Conservation (phyloP, 768 basidiomycete species). For the Omphalotus guepiniiformis region DNA sequence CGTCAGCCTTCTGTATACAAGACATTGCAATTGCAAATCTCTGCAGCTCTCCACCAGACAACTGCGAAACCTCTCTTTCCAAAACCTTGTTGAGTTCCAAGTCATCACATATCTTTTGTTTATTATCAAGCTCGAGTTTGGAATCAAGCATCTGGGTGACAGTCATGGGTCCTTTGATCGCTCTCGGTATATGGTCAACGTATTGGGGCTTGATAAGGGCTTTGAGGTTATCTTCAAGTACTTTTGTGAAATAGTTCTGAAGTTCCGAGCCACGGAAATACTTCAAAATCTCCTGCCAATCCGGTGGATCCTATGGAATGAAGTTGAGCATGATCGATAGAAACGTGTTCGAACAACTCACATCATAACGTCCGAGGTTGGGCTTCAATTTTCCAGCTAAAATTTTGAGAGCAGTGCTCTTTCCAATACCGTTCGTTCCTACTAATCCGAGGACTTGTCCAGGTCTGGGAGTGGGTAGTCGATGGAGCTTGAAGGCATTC, state of each 20-base stretch:
- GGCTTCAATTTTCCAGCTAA: conserved; percentile 97
- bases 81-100: conserved; percentile 87
- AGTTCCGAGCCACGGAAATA: conserved; percentile 98
- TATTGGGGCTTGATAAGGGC: conserved; percentile 99
- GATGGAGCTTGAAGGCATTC: conserved; percentile 98
- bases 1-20: conserved; percentile 91
- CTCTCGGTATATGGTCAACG: conserved; percentile 96
- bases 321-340: conserved; percentile 2
- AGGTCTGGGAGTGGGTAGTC: conserved; percentile 93
- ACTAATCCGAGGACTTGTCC: conserved; percentile 99
- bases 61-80: conserved; percentile 76
- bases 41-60: conserved; percentile 97
- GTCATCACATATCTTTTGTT: conserved; percentile 77
- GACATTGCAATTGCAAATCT: conserved; percentile 98
- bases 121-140: conserved; percentile 87
- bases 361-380: conserved; percentile 95
- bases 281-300: conserved; percentile 98
- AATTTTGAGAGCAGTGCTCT: conserved; percentile 96
- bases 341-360: conserved; percentile 31
- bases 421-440: conserved; percentile 99
- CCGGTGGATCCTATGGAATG: conserved; percentile 78
- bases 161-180: conserved; percentile 86
- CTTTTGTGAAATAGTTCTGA: conserved; percentile 99
- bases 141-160: conserved; percentile 90
- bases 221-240: conserved; percentile 97